Evolutionary conservation across 805 yeast genomes (phyloP), one percentile per base, ranked within the genome.

Genomic region (Naumovozyma castellii): DNA sequence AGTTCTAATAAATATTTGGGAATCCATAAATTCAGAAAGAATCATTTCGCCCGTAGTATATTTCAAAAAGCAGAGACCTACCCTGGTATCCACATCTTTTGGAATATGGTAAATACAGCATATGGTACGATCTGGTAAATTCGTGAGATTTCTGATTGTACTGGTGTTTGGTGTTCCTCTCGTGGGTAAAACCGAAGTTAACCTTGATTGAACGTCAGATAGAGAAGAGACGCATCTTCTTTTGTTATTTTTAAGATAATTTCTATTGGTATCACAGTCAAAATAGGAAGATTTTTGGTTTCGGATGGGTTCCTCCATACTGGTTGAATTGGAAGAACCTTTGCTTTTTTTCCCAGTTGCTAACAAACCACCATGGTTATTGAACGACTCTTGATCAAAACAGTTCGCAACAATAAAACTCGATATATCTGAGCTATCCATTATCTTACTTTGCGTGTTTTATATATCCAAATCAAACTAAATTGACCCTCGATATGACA

Each of bases 1-100:
- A 0, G 73, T 67, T 34, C 73, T 52, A 2, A 69, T 68, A 40
- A 59, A 69, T 0, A 73, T 69, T 44, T 66, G 73, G 0, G 75
- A 65, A 45, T 71, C 76, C 15, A 61, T 51, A 12, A 65, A 54
- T 12, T 61, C 63, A 12, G 68, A 59, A 15, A 67, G 38, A 2
- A 54, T 54, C 41, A 71, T 40, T 28, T 56, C 62, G 3, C 72
- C 73, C 0, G 68, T 65, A 27, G 53, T 59, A 12, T 61, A 49
- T 37, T 65, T 57, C 3, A 68, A 39, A 32, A 68, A 57, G 35
- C 72, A 67, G 3, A 69, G 37, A 2, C 75, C 75, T 6, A 71
- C 61, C 20, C 48, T 44, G 2, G 62, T 46, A 3, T 44, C 45
- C 4, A 56, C 51, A 30, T 49, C 45, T 28, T 49, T 54, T 3